Evolutionary conservation across 2,329 filamentous ascomycete species (phyloP), one percentile per base, ranked within the genome.

Genomic region (Magnaporthiopsis incrustans): DNA sequence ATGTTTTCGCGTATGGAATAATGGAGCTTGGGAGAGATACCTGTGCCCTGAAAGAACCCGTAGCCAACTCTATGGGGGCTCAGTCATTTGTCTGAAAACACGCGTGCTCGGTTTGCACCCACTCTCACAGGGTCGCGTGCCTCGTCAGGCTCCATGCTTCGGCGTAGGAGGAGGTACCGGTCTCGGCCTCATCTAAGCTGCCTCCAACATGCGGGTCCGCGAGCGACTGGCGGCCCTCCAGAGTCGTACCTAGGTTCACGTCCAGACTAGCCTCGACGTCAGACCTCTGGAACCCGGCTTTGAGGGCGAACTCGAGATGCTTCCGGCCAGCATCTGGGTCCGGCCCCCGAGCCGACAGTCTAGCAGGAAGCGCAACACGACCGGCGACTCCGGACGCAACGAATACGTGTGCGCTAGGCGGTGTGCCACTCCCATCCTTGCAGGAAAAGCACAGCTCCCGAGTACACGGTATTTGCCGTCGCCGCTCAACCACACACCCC

Each of bases 301-400:
- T 64, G 35, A 61, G 63, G 35, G 63, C 63, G 30, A 35, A 35
- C 30, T 58, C 60, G 12, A 64, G 57, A 18, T 60, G 44, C 63
- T 64, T 59, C 18, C 63, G 63, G 44, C 63, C 63, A 5, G 58
- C 53, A 6, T 50, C 11, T 8, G 50, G 63, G 27, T 64, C 59
- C n/a, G 38, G 30, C 32, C 50, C 63, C 32, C 50, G 56, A 11
- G 14, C 8, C 7, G 33, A 30, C 32, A 61, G 25, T 5, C 58
- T 30, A 5, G 25, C 11, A n/a, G 4, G 32, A 58, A 27, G 22
- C 44, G 32, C 2, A 3, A n/a, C 14, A 62, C 32, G 25, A 25
- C 38, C 0, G 6, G 10, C 2, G 27, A 6, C 1, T 60, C 57
- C 5, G 62, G 64, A 25, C 59, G 64, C 32, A 61, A 30, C 30